Percentiles rank a stretch among this genome's conserved stretches.
These are phyloP conservation scores for Diaporthe ilicicola DNA, from an alignment of 2,329 filamentous ascomycete genomes.

Conservation along the genomic window DNA sequence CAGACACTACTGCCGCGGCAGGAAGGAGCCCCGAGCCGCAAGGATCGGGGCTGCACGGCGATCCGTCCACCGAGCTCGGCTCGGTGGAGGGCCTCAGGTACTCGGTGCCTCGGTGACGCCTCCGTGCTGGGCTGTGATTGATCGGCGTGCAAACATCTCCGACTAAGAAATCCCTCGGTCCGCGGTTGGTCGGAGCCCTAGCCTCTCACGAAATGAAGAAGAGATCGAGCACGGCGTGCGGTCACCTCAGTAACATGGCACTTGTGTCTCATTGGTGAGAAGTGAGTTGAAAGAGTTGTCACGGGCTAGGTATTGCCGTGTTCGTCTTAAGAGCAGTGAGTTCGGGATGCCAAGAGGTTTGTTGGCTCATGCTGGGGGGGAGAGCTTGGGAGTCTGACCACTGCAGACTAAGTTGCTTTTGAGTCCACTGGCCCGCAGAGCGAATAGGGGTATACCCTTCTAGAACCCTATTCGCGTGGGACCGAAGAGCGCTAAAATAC, in stretches of 20 bases:
- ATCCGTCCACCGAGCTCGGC: slow-evolving; percentile 1
- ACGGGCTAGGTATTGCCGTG: neutral
- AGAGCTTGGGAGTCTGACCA: neutral
- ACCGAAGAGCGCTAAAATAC: too few relatives aligned
- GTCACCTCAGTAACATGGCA: neutral
- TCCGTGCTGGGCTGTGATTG: neutral
- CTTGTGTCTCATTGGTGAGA: neutral
- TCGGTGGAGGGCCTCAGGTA: neutral
- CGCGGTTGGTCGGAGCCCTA: too few relatives aligned
- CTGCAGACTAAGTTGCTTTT: neutral
- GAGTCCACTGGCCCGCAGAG: neutral
- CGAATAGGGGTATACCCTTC: neutral
- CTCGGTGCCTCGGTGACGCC: neutral
- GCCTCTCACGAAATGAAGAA: neutral
- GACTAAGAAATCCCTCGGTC: neutral
- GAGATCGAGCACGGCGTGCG: neutral
- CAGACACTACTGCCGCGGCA: neutral
- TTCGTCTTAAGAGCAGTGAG: neutral
- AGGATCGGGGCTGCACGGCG: neutral
- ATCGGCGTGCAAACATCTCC: neutral
- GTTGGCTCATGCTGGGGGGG: neutral
- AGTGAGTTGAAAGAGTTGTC: neutral
- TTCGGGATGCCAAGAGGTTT: neutral
- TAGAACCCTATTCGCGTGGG: neutral
- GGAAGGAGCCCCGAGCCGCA: neutral